Conservation (phyloP, 1,284 basidiomycete species). For the Leccinum angustisporum region DNA sequence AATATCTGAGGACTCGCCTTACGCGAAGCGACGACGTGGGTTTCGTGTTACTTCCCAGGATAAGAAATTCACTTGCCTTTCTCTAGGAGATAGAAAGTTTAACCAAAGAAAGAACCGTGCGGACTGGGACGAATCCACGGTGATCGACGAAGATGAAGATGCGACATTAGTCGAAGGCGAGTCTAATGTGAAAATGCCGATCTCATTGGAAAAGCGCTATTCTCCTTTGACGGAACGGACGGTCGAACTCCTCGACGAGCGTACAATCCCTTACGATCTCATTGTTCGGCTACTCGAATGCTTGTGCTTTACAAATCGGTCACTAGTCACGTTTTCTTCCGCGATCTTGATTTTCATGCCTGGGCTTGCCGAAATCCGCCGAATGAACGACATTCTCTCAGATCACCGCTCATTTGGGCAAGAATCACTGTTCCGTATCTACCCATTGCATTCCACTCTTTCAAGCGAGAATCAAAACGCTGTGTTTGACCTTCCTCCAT, state of each 20-base stretch:
- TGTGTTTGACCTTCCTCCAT: conserved; percentile 86
- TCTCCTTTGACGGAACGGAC: conserved; percentile 74
- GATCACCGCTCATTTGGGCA: conserved; percentile 79
- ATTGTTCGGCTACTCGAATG: conserved; percentile 85
- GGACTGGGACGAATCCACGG: conserved; percentile 77
- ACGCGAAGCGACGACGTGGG: conserved; percentile 74
- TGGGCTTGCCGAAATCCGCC: conserved; percentile 89
- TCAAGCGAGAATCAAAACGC: conserved; percentile 88
- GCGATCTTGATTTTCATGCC: conserved; percentile 95
- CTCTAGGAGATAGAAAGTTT: conserved; percentile 61
- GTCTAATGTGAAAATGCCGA: conserved; percentile 39
- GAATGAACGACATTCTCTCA: conserved; percentile 78
- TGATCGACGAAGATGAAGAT: conserved; percentile 74
- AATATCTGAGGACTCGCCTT: conserved; percentile 82
- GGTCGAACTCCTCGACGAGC: conserved; percentile 86
- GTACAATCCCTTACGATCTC: conserved; percentile 87
- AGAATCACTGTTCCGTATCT: conserved; percentile 69
- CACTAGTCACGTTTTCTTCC: conserved; percentile 63
- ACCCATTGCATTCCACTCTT: conserved; percentile 92
- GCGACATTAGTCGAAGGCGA: conserved; percentile 30
- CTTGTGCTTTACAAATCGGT: conserved; percentile 74
- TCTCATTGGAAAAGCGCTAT: conserved; percentile 73
- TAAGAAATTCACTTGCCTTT: conserved; percentile 4
- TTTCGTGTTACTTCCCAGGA: conserved; percentile 10
- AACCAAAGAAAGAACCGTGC: conserved; percentile 58